phyloP scores from a whole-genome alignment of 768 basidiomycete species.

The Collybia sp. region DNA sequence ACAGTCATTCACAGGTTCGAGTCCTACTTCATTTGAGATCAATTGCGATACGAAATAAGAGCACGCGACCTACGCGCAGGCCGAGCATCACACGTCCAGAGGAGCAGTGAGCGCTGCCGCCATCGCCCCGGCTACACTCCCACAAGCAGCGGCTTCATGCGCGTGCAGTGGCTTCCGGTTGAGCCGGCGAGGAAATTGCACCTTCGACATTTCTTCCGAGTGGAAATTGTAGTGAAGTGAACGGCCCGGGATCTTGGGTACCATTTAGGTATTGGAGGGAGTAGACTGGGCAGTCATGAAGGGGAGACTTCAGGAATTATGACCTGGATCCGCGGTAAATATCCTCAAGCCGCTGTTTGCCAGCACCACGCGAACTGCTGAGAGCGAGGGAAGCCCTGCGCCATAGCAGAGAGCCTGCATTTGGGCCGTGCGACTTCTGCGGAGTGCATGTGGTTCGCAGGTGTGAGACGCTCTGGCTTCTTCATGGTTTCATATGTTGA shows the following conservation, averaged over 20 bases:
- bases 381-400: constrained; percentile 53
- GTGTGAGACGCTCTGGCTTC: constrained; percentile 51
- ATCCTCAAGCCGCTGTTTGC: constrained; percentile 64
- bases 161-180: constrained; percentile 53
- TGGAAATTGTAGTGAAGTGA: constrained; percentile 94
- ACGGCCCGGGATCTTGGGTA: constrained; percentile 92
- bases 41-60: too few relatives aligned
- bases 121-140: constrained; percentile 84
- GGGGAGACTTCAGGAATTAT: constrained; percentile 41
- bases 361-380: constrained; percentile 53
- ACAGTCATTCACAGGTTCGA: too few relatives aligned
- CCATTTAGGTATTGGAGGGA: constrained; percentile 5
- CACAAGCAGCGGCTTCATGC: too few relatives aligned
- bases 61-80: constrained; percentile 55
- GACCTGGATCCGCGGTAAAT: constrained; percentile 82
- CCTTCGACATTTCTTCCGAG: constrained; percentile 85
- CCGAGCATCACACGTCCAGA: constrained; percentile 96
- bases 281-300: too few relatives aligned
- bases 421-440: constrained; percentile 55
- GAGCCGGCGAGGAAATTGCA: constrained; percentile 49
- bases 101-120: constrained; percentile 90
- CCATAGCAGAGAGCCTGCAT: constrained; percentile 64
- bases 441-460: constrained; percentile 46
- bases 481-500: too few relatives aligned
- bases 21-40: too few relatives aligned